Base-by-base conservation (phyloP, 176 grass and related monocot genomes). In the Juncus effusus region DNA sequence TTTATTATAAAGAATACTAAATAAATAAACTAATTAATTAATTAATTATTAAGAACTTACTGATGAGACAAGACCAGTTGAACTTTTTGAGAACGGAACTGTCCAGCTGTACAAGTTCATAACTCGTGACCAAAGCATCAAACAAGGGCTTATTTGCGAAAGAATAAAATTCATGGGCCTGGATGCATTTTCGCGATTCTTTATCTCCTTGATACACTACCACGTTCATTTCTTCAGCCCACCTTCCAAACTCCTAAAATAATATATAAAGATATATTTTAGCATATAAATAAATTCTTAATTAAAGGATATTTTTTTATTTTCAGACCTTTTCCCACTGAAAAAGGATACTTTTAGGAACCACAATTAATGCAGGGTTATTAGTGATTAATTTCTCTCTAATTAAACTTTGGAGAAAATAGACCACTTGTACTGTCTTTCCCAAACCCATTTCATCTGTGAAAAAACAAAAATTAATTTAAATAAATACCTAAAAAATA, bases 381-480 rank as follows among this genome's bases (percentile, higher is more conserved):
- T 28, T 66, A 38, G 41, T 37, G 39, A 64, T 74, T 5, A 83
- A 39, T 41, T 44, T 58, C 78, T 74, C 79, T 63, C 59, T 73
- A 13, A 90, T 79, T 53, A 85, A 73, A 57, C 74, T 73, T 54
- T 69, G 68, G 40, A 85, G 77, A 82, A 90, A 85, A 53, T 71
- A 85, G 19, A 82, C 82, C 63, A 82, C 87, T 72, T 86, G 87
- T 74, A 90, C 87, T 16, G 87, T 90, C 77, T 90, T 90, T 7
- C 87, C 87, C 55, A 90, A 72, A 70, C 87, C 87, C 87, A 90
- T 90, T 82, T 90, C 87, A 86, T 90, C 87, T 90, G 75, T 35
- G 64, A 36, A 77, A 65, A 56, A 68, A 38, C 12, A 62, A 50
- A 49, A 4, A 41, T 36, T 3, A 16, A 67, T 36, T 40, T n/a